Base-by-base conservation (phyloP, 1,139 yeast genomes). In the Suhomyces wounanorum region DNA sequence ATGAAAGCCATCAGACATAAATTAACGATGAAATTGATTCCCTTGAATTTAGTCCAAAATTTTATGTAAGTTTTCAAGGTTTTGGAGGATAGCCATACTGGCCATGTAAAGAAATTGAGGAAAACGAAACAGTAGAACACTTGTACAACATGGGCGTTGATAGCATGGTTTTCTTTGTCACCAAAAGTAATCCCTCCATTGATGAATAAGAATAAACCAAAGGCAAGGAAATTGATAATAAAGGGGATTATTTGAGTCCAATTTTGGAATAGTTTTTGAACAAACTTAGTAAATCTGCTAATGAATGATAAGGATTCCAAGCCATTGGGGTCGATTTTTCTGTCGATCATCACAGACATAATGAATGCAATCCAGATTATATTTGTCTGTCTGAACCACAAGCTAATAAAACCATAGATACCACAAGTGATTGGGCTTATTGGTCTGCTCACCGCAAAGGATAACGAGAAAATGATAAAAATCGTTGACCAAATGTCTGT, bases 401-500 rank as follows among this genome's bases (percentile, higher is more conserved):
- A 72, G 62, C 92, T 85, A 7, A 74, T 39, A 35, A 83, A 77
- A 0, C 85, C 87, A 25, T 82, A 60, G 1, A 78, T 5, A 0
- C 84, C 83, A 54, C 81, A 67, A 2, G 63, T 13, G 2, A 47
- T 46, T 1, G 70, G 56, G 13, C 62, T 62, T 0, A 54, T 39
- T 2, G 69, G 69, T 46, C 54, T 55, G 9, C 53, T 55, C 16
- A 64, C 25, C 69, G 75, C 63, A 75, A 75, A 31, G 70, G 77
- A 46, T 39, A 58, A 52, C 1, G 75, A 59, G 2, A 61, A 62
- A 1, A 89, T 57, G 8, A 92, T 79, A 41, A 89, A 70, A 0
- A 88, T 77, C 0, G 95, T 82, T 0, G 97, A 83, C 97, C 97
- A 91, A 1, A 91, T 85, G 66, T 94, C 99, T 0, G 99, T 94